Conservation (phyloP, 257 asterid species). For the Rehmannia glutinosa region DNA sequence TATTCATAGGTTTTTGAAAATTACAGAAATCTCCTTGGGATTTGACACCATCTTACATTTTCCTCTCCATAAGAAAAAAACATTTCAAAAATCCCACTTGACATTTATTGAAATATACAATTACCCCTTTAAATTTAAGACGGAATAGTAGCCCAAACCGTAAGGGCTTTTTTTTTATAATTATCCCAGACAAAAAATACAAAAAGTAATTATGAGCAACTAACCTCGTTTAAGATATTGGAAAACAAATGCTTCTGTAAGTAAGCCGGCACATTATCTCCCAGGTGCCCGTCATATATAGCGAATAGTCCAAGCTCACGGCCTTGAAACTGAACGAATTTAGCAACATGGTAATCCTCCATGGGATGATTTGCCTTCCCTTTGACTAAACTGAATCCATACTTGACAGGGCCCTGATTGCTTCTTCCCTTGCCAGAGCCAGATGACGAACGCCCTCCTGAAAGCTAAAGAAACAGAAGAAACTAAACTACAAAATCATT, state of each 20-base stretch:
- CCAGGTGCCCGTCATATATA: conserved; percentile 85
- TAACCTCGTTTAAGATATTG: conserved; percentile 85
- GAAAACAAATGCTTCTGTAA: conserved; percentile 79
- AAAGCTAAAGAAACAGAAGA: conserved; percentile 33
- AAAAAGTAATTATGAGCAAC: conserved; percentile 13
- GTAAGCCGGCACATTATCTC: conserved; percentile 88
- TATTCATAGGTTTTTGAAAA: too few relatives aligned
- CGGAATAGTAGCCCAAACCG: too few relatives aligned
- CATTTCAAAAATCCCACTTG: too few relatives aligned
- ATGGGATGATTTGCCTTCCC: conserved; percentile 95
- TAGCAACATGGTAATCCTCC: conserved; percentile 97
- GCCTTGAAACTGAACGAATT: conserved; percentile 53
- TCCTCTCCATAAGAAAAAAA: too few relatives aligned
- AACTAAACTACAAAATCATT: conserved; percentile 15
- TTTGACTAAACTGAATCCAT: conserved; percentile 74
- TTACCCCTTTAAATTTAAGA: too few relatives aligned
- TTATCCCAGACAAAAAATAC: background rate
- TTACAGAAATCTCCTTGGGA: too few relatives aligned
- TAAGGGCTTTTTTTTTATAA: too few relatives aligned
- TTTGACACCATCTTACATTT: too few relatives aligned
- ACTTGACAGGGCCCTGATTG: conserved; percentile 50
- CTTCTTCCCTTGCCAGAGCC: conserved; percentile 85
- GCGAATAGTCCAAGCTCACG: conserved; percentile 85
- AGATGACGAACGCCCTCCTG: conserved; percentile 49
- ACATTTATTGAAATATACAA: too few relatives aligned